These are phyloP conservation scores for Lepidium didymum DNA, from an alignment of 345 rosid species.

Conservation along the genomic window DNA sequence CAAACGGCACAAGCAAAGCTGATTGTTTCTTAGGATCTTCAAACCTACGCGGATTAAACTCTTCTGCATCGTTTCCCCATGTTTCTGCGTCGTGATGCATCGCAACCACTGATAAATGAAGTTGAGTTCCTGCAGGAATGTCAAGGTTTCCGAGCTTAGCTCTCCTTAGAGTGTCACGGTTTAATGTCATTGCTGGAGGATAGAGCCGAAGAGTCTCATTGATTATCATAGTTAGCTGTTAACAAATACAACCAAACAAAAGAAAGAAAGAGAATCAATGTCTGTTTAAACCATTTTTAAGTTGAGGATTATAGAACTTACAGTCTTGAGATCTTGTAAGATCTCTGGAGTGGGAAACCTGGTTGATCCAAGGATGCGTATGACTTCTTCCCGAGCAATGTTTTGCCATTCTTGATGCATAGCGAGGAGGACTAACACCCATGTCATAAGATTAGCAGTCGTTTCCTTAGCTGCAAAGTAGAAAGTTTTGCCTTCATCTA, in stretches of 20 bases:
- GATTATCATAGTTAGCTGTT: constrained; percentile 59
- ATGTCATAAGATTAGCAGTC: constrained; percentile 56
- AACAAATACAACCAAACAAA: neutral
- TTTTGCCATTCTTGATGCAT: constrained; percentile 74
- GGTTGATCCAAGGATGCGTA: constrained; percentile 29
- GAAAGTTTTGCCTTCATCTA: constrained; percentile 84
- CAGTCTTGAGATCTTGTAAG: constrained; percentile 55
- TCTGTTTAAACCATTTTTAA: neutral
- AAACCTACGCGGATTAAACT: constrained; percentile 64
- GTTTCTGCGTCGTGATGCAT: constrained; percentile 51
- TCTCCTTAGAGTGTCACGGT: constrained; percentile 35
- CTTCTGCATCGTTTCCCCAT: constrained; percentile 68
- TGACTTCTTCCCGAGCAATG: constrained; percentile 67
- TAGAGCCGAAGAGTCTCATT: constrained; percentile 72
- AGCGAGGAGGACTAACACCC: constrained; percentile 63
- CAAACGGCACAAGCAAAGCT: constrained; percentile 48
- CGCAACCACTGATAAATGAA: constrained; percentile 40
- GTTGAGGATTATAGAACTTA: constrained; percentile 26
- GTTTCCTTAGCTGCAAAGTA: constrained; percentile 91
- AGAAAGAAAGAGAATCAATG: neutral
- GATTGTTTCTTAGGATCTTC: constrained; percentile 39
- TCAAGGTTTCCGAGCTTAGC: constrained; percentile 54
- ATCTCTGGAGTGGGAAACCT: constrained; percentile 33
- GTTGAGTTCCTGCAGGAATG: constrained; percentile 55
- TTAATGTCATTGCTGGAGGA: constrained; percentile 51